Conservation (phyloP, 768 basidiomycete genomes). For the Lactifluus subvellereus region DNA sequence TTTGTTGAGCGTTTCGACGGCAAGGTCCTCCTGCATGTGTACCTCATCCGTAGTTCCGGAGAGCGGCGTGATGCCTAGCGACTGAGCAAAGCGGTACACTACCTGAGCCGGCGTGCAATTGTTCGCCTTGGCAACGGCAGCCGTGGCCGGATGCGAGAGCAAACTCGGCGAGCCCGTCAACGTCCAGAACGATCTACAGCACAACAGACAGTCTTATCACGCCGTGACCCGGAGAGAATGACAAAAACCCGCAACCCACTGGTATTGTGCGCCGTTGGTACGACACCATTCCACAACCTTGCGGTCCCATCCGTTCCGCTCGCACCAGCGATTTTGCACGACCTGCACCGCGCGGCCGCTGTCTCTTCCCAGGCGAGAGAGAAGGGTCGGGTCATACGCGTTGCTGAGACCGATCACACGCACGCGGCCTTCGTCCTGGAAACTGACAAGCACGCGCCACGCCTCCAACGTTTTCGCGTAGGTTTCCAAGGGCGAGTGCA, state of each 20-base stretch:
- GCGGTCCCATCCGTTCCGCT: constrained; percentile 71
- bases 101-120: constrained; percentile 58
- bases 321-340: constrained; percentile 83
- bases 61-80: constrained; percentile 61
- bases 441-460: constrained; percentile 53
- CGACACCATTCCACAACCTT: constrained; percentile 60
- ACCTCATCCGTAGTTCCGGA: constrained; percentile 64
- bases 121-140: constrained; percentile 40
- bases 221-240: neutral
- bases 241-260: constrained; percentile 39
- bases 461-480: constrained; percentile 59
- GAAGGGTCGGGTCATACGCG: constrained; percentile 54
- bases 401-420: constrained; percentile 72
- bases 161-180: constrained; percentile 69
- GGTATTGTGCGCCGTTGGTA: constrained; percentile 60
- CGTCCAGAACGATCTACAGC: constrained; percentile 78
- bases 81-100: constrained; percentile 63
- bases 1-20: constrained; percentile 36
- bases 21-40: constrained; percentile 66
- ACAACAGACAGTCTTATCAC: neutral
- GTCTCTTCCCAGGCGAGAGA: constrained; percentile 47
- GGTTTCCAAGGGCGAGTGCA: constrained; percentile 68
- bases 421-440: constrained; percentile 63
- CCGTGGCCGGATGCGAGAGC: constrained; percentile 43
- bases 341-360: constrained; percentile 52